phyloP scores from a whole-genome alignment of 176 grass and related monocot species.

The Oryza coarctata region DNA sequence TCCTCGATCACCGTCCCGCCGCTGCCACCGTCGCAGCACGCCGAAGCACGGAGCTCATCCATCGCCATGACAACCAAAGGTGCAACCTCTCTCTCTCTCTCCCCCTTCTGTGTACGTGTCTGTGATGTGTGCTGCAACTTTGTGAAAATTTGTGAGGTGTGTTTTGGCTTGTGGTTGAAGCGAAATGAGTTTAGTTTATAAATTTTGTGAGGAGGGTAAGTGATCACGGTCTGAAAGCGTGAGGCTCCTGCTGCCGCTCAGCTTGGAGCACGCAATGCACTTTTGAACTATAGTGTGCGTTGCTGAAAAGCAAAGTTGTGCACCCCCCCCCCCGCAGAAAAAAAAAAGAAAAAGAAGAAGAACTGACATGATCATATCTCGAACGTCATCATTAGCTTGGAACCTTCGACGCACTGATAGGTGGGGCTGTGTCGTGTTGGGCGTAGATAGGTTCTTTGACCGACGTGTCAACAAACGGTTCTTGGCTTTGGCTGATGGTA shows the following conservation, averaged over 20 bases:
- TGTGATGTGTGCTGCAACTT: neutral
- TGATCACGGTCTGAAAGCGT: slow-evolving; percentile 43
- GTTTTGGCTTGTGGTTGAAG: neutral
- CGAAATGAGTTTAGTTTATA: neutral
- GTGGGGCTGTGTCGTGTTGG: neutral
- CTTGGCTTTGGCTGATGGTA: neutral
- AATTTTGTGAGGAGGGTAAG: neutral
- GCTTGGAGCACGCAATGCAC: neutral
- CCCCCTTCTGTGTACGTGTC: neutral
- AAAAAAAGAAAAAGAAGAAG: neutral
- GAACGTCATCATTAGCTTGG: too few relatives aligned
- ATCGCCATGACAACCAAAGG: neutral
- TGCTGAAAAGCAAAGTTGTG: slow-evolving; percentile 13
- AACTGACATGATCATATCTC: neutral
- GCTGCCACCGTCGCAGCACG: neutral
- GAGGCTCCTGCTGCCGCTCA: neutral
- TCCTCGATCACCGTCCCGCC: slow-evolving; percentile 47
- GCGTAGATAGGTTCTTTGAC: neutral
- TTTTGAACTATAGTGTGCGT: slow-evolving; percentile 7
- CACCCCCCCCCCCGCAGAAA: too few relatives aligned
- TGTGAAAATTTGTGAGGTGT: neutral
- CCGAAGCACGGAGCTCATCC: slow-evolving; percentile 1
- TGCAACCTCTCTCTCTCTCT: neutral
- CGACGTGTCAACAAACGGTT: neutral
- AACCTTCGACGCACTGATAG: neutral